Base-by-base conservation (phyloP, 345 rosid genomes). In the Heritiera fomes region DNA sequence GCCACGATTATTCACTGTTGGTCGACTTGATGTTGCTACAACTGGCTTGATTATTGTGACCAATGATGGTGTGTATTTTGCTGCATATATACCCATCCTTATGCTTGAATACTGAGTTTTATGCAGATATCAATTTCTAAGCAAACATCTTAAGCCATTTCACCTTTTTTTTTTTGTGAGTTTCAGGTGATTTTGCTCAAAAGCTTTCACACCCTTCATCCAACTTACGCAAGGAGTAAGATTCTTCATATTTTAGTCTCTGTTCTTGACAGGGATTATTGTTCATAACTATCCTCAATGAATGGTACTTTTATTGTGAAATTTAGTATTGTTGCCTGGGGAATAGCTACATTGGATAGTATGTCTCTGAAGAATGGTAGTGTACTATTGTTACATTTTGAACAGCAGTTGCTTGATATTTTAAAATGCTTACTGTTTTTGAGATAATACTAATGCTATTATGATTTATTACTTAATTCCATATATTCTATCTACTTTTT, bases 1-100 rank as follows among this genome's bases (percentile, higher is more conserved):
- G 81, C 99, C 99, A 40, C 92, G 98, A 18, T 87, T 96, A 56
- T 96, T 96, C 69, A 96, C 98, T 8, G 98, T 96, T 79, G 98
- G 99, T 53, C 95, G 99, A 81, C 98, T 96, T 60, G 97, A 96
- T 71, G 99, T 96, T 82, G 99, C 98, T 79, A 92, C 97, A 8
- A 86, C 91, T 49, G 99, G 99, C 45, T 89, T 94, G 66, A 85
- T 94, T 66, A 85, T 96, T 65, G 95, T 90, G 76, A 96, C 99
- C 63, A 96, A 92, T 83, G 97, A 94, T 82, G 99, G 99, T 94
- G 79, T 46, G 77, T 61, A 59, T 55, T 53, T 53, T 72, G 47
- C 62, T 69, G 53, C 17, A 56, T 49, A 69, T 78, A 75, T 49
- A 34, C 47, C 32, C 47, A 53, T 38, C 28, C 10, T 72, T 72